These are phyloP conservation scores for Stylosanthes scabra DNA, from an alignment of 331 rosid genomes.

Conservation along the genomic window DNA sequence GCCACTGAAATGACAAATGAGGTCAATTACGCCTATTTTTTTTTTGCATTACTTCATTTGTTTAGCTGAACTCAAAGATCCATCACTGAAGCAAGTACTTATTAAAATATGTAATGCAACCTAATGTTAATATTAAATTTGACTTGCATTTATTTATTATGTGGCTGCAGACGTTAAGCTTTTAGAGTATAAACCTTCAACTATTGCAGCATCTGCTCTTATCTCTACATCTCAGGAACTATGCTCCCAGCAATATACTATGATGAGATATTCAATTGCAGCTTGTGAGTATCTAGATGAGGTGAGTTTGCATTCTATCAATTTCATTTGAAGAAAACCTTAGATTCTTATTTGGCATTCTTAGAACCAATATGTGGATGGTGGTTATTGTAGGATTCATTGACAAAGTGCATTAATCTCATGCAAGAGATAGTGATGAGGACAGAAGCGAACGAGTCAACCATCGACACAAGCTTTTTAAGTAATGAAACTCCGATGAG, in stretches of 20 bases:
- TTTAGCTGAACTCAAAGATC: conserved; percentile 47
- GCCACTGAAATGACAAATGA: no score
- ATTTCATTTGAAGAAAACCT: neutral
- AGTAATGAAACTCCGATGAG: conserved; percentile 57
- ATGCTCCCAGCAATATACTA: conserved; percentile 46
- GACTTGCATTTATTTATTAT: conserved; percentile 25
- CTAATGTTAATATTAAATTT: neutral
- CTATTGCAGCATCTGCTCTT: conserved; percentile 70
- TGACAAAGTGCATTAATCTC: no score
- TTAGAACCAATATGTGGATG: neutral
- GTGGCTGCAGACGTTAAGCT: conserved; percentile 58
- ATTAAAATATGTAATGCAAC: neutral
- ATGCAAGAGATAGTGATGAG: conserved; percentile 49
- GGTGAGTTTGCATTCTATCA: conserved; percentile 47
- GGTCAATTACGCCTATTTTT: no score
- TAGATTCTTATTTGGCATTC: conserved; percentile 1
- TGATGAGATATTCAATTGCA: conserved; percentile 48
- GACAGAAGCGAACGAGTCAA: conserved; percentile 39
- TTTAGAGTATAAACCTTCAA: no score
- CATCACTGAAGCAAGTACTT: conserved; percentile 48
- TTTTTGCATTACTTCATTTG: no score
- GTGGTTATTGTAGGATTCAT: conserved; percentile 53
- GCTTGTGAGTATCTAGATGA: conserved; percentile 53
- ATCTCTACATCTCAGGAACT: conserved; percentile 57
- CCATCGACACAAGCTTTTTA: conserved; percentile 32